A percentile compares a stretch with the other conserved stretches of the same genome.
Evolutionary conservation across 495 filamentous ascomycete species (phyloP).

Genomic region (Penicillium waksmanii): DNA sequence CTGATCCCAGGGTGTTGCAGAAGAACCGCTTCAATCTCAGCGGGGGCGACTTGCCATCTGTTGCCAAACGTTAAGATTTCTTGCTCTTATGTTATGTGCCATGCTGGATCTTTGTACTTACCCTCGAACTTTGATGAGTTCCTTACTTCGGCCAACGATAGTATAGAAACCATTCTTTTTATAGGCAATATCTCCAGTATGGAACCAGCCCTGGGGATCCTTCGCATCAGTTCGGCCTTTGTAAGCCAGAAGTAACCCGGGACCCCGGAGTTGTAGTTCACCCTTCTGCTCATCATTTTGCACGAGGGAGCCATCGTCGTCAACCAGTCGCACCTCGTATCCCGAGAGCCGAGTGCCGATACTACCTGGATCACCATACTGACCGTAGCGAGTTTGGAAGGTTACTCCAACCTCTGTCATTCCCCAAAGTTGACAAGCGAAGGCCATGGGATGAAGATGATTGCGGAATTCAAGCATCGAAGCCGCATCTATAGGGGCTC

Average conservation of each 20-base stretch:
- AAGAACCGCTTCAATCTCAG: slow-evolving; percentile 81
- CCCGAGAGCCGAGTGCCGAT: slow-evolving; percentile 75
- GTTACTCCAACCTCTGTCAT: slow-evolving; percentile 57
- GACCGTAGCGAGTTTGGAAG: slow-evolving; percentile 54
- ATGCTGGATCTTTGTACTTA: slow-evolving; percentile 24
- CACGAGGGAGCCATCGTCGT: slow-evolving; percentile 55
- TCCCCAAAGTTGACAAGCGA: slow-evolving; percentile 39
- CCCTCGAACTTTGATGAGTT: slow-evolving; percentile 71
- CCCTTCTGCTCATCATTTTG: slow-evolving; percentile 51
- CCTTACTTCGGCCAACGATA: slow-evolving; percentile 80
- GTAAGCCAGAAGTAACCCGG: slow-evolving; percentile 41
- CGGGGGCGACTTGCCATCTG: slow-evolving; percentile 77
- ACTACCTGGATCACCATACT: slow-evolving; percentile 41
- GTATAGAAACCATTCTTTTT: slow-evolving; percentile 61
- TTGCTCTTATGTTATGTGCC: neutral
- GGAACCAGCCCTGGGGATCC: slow-evolving; percentile 69
- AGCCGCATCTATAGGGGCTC: slow-evolving; percentile 49
- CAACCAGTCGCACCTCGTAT: slow-evolving; percentile 60
- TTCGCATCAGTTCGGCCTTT: slow-evolving; percentile 44
- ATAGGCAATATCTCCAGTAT: slow-evolving; percentile 75
- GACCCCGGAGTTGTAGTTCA: slow-evolving; percentile 56
- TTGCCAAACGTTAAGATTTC: neutral
- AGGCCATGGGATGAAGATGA: slow-evolving; percentile 45
- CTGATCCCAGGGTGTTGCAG: slow-evolving; percentile 67
- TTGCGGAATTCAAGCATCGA: slow-evolving; percentile 43